Evolutionary conservation across 2,329 filamentous ascomycete genomes (phyloP), one percentile per base, ranked within the genome.

Genomic region (Cryphonectria parasitica): DNA sequence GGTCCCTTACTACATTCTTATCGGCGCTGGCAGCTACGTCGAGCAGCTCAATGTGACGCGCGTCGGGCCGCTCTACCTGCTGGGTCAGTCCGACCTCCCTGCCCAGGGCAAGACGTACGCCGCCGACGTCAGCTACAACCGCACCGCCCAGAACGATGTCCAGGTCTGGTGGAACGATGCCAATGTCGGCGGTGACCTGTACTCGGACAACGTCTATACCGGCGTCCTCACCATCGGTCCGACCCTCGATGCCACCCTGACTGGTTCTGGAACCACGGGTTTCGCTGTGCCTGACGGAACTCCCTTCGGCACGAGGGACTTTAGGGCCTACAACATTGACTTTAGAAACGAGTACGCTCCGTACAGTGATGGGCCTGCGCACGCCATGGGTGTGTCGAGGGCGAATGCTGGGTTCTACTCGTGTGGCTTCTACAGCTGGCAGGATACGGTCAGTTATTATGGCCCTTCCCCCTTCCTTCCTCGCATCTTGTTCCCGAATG

Each of bases 321-420:
- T 92, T 77, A 83, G 89, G 11, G 88, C 85, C 0, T 92, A 92
- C 78, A 92, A 92, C 75, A 80, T 92, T 54, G 86, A 92, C 75
- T 89, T 92, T 73, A 81, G 85, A 28, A 92, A 92, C 74, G 83
- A 87, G 61, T 90, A 84, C 74, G 80, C 82, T 0, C 85, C 86
- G 0, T 77, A 77, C 34, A 74, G 85, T 1, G 83, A 83, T 49
- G 89, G 89, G 0, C 90, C 89, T 0, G 83, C 86, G 3, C 84
- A 91, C 56, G 89, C 90, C 0, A 75, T 91, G 8, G 88, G 86
- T 25, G 82, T 91, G 6, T 87, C 86, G 72, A 86, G 88, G 61
- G 89, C 90, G 0, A 92, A 92, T 76, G 85, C 88, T 0, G 88
- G 89, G 0, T 92, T 92, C 76, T 92, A 92, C 76, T 87, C 86